Conservation (phyloP, 1,284 basidiomycete genomes). For the Leccinum holopus region DNA sequence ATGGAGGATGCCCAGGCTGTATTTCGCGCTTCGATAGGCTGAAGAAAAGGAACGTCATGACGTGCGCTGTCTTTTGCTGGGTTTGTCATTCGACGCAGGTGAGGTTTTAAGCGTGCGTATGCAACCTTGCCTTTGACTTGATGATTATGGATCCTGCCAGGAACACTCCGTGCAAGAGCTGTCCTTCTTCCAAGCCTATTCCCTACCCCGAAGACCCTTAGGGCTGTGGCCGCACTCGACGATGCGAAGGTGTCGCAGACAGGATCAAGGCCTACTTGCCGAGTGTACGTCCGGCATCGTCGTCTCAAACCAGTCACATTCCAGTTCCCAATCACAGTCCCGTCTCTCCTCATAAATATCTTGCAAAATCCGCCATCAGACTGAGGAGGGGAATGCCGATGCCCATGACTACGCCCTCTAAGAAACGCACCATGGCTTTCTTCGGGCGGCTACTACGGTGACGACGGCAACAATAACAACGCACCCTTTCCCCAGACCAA, state of each 20-base stretch:
- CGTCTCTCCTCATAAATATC: slow-evolving; percentile 21
- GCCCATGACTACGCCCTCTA: slow-evolving; percentile 14
- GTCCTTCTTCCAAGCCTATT: slow-evolving; percentile 19
- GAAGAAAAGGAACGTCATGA: slow-evolving; percentile 14
- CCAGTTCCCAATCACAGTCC: neutral
- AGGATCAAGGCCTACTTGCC: slow-evolving; percentile 21
- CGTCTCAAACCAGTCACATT: neutral
- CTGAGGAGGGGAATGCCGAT: neutral
- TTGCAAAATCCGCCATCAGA: slow-evolving; percentile 18
- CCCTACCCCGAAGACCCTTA: slow-evolving; percentile 20
- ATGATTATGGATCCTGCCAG: slow-evolving; percentile 12
- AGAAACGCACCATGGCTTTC: slow-evolving; percentile 25
- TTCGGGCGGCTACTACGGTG: neutral
- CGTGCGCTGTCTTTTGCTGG: slow-evolving; percentile 30
- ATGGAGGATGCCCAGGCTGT: slow-evolving; percentile 30
- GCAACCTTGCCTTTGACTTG: neutral
- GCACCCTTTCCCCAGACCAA: slow-evolving; percentile 28
- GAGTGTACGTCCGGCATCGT: neutral
- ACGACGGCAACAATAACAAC: neutral
- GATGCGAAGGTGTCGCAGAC: slow-evolving; percentile 28
- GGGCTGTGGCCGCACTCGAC: slow-evolving; percentile 21
- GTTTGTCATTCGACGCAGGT: slow-evolving; percentile 35
- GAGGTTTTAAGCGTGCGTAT: neutral
- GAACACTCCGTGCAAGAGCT: slow-evolving; percentile 25
- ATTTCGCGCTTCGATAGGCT: slow-evolving; percentile 18